Evolutionary conservation across 768 basidiomycete genomes (phyloP), one percentile per base, ranked within the genome.

Genomic region (Boletus barrowsii): DNA sequence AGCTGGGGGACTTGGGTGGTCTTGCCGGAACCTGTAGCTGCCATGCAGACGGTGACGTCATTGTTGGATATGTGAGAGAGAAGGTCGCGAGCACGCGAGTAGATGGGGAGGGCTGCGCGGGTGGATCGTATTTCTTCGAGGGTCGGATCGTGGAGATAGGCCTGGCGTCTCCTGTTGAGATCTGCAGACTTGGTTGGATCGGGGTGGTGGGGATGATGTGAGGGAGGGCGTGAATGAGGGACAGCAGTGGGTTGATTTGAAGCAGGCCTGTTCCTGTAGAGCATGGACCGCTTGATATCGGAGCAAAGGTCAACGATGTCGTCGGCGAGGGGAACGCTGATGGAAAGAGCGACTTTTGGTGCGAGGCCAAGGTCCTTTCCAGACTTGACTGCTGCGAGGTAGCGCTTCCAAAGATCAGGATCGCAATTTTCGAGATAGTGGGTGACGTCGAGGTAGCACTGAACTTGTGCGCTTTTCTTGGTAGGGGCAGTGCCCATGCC

Each of bases 1-100:
- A 97, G 78, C 68, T 97, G 95, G 6, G 95, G 95, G 24, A 97
- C 83, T 69, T 98, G 95, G 0, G 94, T 97, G 8, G 93, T 96
- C 75, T 97, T 97, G 2, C 94, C 93, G 2, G 91, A 93, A 35
- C 93, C 92, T 3, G 93, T 93, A 8, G 88, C 83, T 44, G 92
- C 92, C 86, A 93, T 88, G 60, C 87, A 84, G 61, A 96, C 84
- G 1, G 90, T 90, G 54, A 97, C 92, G 14, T 93, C 89, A 69
- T 96, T 84, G 30, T 81, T 72, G 18, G 75, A 72, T 60, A 98
- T 84, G 56, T 87, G 85, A 2, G 77, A 66, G 47, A 96, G 66
- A 40, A 97, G 77, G 10, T 87, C 80, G 5, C 78, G 74, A 2
- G 87, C 79, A 56, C 84, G 81, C 17, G 84, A 77, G 57, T 82